Evolutionary conservation across 768 basidiomycete species (phyloP).

Genomic region (Psilocybe sp.): DNA sequence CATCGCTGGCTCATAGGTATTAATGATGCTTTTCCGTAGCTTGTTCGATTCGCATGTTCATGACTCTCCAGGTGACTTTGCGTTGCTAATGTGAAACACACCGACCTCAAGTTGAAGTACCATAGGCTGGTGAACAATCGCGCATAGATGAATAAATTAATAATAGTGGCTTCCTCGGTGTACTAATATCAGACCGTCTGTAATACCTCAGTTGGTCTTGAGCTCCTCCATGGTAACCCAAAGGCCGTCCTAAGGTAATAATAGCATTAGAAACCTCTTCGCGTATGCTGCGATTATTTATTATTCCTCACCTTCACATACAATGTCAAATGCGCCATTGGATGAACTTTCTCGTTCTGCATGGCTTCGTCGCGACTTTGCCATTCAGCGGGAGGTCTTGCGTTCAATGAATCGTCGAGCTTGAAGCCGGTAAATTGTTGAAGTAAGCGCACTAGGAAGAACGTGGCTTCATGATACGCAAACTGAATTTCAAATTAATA

Average conservation of each 20-base stretch:
- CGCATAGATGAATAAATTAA: no score
- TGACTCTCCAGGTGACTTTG: no score
- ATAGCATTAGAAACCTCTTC: not conserved
- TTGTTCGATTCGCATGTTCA: no score
- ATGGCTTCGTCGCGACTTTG: conserved; percentile 24
- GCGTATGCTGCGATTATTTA: no score
- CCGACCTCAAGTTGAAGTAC: no score
- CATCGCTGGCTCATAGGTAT: no score
- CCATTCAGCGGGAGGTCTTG: conserved; percentile 27
- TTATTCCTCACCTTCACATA: conserved; percentile 34
- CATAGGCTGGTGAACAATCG: no score
- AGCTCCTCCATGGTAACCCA: conserved; percentile 5
- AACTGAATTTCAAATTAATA: conserved; percentile 48
- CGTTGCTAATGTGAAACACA: no score
- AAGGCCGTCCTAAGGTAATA: not conserved
- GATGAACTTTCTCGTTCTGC: conserved; percentile 36
- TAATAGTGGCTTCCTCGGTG: no score
- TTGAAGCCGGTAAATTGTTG: conserved; percentile 44
- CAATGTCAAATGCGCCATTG: conserved; percentile 38
- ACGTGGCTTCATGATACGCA: conserved; percentile 62
- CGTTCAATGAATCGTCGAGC: conserved; percentile 34
- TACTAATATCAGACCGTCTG: no score
- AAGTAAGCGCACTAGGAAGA: conserved; percentile 49
- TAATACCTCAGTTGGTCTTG: not conserved
- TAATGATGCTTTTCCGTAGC: no score